Conservation (phyloP, 2,329 filamentous ascomycete species). For the Phaeomoniella chlamydospora region DNA sequence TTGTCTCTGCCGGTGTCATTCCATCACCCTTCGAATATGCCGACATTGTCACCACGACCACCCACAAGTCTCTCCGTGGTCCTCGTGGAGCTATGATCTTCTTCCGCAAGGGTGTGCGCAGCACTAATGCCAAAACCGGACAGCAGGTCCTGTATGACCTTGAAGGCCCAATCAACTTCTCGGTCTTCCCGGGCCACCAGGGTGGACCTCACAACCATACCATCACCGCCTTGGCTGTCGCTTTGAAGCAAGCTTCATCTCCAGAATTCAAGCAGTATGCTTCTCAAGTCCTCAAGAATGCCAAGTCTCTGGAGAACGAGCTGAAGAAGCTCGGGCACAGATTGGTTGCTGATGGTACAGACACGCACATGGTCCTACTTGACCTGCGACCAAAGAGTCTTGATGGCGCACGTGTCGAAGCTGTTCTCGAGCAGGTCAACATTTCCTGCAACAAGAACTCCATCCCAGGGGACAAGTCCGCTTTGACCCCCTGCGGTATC, state of each 20-base stretch:
- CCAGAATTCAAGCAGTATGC: slow-evolving; percentile 93
- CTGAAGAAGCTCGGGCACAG: slow-evolving; percentile 70
- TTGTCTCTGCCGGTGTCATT: slow-evolving; percentile 85
- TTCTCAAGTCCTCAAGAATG: slow-evolving; percentile 80
- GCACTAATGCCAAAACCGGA: slow-evolving; percentile 76
- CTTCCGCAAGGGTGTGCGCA: slow-evolving; percentile 93
- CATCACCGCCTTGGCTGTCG: slow-evolving; percentile 90
- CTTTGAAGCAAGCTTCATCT: slow-evolving; percentile 81
- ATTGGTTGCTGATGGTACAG: slow-evolving; percentile 87
- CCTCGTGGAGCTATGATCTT: slow-evolving; percentile 99
- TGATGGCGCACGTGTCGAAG: slow-evolving; percentile 85
- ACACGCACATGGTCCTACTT: slow-evolving; percentile 93
- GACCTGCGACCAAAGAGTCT: slow-evolving; percentile 79
- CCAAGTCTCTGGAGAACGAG: slow-evolving; percentile 69
- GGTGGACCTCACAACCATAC: slow-evolving; percentile 99
- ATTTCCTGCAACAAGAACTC: slow-evolving; percentile 99
- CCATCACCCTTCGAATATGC: slow-evolving; percentile 84
- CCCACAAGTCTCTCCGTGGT: slow-evolving; percentile 96
- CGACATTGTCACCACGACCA: slow-evolving; percentile 95
- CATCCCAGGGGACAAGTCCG: slow-evolving; percentile 86
- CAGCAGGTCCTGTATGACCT: slow-evolving; percentile 86
- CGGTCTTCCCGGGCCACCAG: slow-evolving; percentile 97
- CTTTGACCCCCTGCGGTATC: slow-evolving; percentile 81
- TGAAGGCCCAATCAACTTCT: slow-evolving; percentile 94
- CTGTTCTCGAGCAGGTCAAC: slow-evolving; percentile 78